Base-by-base conservation (phyloP, 345 rosid genomes). In the Populus alba region DNA sequence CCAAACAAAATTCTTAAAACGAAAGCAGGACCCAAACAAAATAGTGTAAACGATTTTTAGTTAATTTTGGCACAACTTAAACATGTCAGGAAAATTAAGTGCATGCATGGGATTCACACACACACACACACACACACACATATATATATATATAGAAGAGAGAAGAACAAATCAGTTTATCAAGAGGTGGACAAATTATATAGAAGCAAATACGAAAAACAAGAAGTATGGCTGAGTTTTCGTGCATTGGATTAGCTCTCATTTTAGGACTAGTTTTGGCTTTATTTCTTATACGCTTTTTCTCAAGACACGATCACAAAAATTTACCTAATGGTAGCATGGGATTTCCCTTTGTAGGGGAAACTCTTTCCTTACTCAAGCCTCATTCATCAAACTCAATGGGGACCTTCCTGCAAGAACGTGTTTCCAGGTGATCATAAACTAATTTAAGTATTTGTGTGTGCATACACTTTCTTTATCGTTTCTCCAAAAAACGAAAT, bases 321-420 rank as follows among this genome's bases (percentile, higher is more conserved):
- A 83, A 84, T 69, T 70, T 87, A 45, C 91, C 93, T 12, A 66
- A 71, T 68, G 98, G 98, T 9, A 81, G 74, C 80, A 90, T 85
- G 92, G 98, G 98, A 41, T 91, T 88, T 97, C 97, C 98, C 33
- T 73, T 94, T 16, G 51, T 82, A 27, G 98, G 98, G 4, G 92
- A 94, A 74, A 90, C 97, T 71, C 83, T 89, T 59, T 80, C 87
- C 82, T 88, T 92, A 81, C 92, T 94, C 87, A 86, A 87, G 80
- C 95, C 98, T 78, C 98, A 94, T 75, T 79, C 76, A 81, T 92
- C 97, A 65, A 86, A 84, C 78, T 87, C 97, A 78, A 71, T 85
- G 8, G 94, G 97, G 3, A 66, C 43, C 63, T 94, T 92, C 93
- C 84, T 94, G 75, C 89, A 90, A 81, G 75, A 88, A 45, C 94